Evolutionary conservation across 345 rosid species (phyloP).

Genomic region (Excoecaria agallocha): DNA sequence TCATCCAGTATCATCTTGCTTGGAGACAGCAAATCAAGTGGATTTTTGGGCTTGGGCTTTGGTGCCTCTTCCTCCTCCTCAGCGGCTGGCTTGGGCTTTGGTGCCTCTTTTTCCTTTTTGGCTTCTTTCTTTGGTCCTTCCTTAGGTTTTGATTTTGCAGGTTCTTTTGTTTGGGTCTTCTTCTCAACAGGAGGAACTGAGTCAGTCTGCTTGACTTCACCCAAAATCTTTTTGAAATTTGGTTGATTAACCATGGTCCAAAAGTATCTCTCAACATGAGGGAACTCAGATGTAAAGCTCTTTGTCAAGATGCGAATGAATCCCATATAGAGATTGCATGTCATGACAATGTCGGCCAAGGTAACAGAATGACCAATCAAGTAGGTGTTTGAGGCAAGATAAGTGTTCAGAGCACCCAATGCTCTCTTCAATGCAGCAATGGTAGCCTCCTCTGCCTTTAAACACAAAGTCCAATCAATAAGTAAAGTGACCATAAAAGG

Average conservation of each 20-base stretch:
- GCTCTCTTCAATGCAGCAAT: slow-evolving; percentile 74
- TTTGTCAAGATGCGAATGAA: slow-evolving; percentile 54
- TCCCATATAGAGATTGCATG: slow-evolving; percentile 67
- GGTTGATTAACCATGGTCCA: slow-evolving; percentile 97
- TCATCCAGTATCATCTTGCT: slow-evolving; percentile 90
- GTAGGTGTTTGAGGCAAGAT: slow-evolving; percentile 75
- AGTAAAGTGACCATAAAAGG: not conserved
- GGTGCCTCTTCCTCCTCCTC: slow-evolving; percentile 42
- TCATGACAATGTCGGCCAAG: slow-evolving; percentile 74
- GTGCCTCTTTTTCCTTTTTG: slow-evolving; percentile 60
- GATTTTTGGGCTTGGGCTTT: slow-evolving; percentile 70
- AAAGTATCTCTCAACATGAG: slow-evolving; percentile 94
- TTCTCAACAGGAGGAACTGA: slow-evolving; percentile 54
- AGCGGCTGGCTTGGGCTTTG: slow-evolving; percentile 59
- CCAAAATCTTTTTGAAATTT: slow-evolving; percentile 69
- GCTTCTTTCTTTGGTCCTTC: slow-evolving; percentile 61
- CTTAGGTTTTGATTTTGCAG: slow-evolving; percentile 67
- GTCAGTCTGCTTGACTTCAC: slow-evolving; percentile 79
- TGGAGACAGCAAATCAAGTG: slow-evolving; percentile 87
- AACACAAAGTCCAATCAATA: not conserved
- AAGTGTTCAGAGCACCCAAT: slow-evolving; percentile 62
- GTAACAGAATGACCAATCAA: slow-evolving; percentile 87
- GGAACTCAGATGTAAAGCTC: slow-evolving; percentile 80
- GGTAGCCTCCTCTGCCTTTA: slow-evolving; percentile 80
- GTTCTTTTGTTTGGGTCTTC: slow-evolving; percentile 61